These are phyloP conservation scores for Termitomyces titanicus DNA, from an alignment of 768 basidiomycete genomes.

Conservation along the genomic window DNA sequence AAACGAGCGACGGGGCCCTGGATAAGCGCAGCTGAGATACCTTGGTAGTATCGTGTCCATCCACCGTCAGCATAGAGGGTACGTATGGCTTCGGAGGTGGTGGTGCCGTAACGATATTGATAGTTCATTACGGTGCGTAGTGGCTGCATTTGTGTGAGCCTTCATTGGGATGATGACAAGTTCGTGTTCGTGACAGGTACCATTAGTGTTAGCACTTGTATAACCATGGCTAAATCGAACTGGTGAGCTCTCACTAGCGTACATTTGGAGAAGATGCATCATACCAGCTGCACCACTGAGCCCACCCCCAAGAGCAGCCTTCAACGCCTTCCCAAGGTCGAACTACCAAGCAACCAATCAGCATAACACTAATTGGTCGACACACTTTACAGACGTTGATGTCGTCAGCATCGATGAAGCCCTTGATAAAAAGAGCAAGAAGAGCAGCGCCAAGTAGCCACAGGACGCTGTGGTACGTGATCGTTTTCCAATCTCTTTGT, in stretches of 20 bases:
- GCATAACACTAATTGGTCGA: background rate
- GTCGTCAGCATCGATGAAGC: constrained; percentile 66
- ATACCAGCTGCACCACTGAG: constrained; percentile 82
- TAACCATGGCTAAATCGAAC: constrained; percentile 74
- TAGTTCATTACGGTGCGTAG: constrained; percentile 99
- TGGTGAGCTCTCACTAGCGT: background rate
- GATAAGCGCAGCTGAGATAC: constrained; percentile 78
- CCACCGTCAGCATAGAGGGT: constrained; percentile 80
- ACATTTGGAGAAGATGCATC: constrained; percentile 6
- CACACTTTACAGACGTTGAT: constrained; percentile 48
- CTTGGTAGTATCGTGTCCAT: constrained; percentile 83
- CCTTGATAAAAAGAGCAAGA: constrained; percentile 59
- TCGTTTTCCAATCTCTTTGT: constrained; percentile 20
- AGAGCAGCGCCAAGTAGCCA: constrained; percentile 32
- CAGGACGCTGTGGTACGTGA: constrained; percentile 29
- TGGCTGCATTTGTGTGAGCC: constrained; percentile 45
- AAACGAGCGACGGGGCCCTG: constrained; percentile 86
- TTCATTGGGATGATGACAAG: background rate
- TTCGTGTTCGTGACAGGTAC: too few relatives aligned
- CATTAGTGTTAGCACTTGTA: constrained; percentile 92
- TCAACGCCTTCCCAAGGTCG: constrained; percentile 73
- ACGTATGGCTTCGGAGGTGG: constrained; percentile 56
- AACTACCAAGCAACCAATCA: constrained; percentile 46
- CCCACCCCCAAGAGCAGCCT: constrained; percentile 85
- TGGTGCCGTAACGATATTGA: constrained; percentile 87